phyloP scores from a whole-genome alignment of 2,329 filamentous ascomycete species.

The Pseudophaeomoniella oleicola region DNA sequence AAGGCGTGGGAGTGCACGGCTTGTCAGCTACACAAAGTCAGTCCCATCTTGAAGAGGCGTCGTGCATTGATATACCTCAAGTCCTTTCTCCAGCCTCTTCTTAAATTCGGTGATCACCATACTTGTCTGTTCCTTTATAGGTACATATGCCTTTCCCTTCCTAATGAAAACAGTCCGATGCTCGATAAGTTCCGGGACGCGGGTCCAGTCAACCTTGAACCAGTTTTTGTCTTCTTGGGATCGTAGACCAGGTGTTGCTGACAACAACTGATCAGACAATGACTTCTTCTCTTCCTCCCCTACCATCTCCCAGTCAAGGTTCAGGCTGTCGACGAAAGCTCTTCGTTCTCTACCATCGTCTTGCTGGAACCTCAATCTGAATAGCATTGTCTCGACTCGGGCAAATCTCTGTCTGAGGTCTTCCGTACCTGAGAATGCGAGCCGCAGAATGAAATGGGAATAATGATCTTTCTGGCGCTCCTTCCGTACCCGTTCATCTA shows the following conservation, averaged over 20 bases:
- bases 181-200: conserved; percentile 82
- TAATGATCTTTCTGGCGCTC: conserved; percentile 95
- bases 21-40: conserved; percentile 48
- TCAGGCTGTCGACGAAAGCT: conserved; percentile 61
- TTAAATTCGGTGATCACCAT: conserved; percentile 85
- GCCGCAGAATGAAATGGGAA: conserved; percentile 86
- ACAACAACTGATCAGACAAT: conserved; percentile 46
- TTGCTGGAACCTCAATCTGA: conserved; percentile 64
- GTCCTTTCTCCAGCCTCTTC: conserved; percentile 58
- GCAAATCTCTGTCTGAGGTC: conserved; percentile 78
- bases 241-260: conserved; percentile 35
- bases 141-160: conserved; percentile 80
- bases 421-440: conserved; percentile 84
- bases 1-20: conserved; percentile 76
- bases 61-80: conserved; percentile 48
- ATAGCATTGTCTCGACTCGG: conserved; percentile 77
- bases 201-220: conserved; percentile 95
- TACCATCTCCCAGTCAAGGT: conserved; percentile 74
- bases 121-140: conserved; percentile 69
- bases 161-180: conserved; percentile 60
- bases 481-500: conserved; percentile 39
- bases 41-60: conserved; percentile 4
- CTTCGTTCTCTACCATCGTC: conserved; percentile 61
- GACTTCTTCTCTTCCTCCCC: conserved; percentile 63
- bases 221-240: conserved; percentile 64